phyloP scores from a whole-genome alignment of 352 stramenopile species.

The Globisporangium mamillatum region DNA sequence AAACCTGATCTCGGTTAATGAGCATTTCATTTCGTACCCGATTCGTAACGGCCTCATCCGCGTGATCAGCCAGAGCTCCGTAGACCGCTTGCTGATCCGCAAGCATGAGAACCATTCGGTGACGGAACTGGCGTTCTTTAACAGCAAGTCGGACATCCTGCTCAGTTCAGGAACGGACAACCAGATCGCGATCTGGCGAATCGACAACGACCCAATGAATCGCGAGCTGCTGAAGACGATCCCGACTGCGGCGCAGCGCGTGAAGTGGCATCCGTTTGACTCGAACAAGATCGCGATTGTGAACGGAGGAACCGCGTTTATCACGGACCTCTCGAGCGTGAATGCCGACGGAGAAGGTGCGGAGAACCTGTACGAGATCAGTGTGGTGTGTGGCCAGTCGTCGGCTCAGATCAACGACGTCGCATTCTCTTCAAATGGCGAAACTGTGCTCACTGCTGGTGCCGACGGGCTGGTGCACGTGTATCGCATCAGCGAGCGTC shows the following conservation, averaged over 20 bases:
- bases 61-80: constrained; percentile 79
- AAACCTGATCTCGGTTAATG: constrained; percentile 77
- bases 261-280: constrained; percentile 81
- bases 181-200: constrained; percentile 72
- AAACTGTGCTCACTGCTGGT: constrained; percentile 62
- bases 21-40: constrained; percentile 86
- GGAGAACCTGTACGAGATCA: constrained; percentile 65
- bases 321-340: constrained; percentile 57
- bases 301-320: constrained; percentile 59
- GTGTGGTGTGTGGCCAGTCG: constrained; percentile 67
- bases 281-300: constrained; percentile 73
- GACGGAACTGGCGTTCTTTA: constrained; percentile 78
- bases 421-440: constrained; percentile 58
- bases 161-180: constrained; percentile 68
- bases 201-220: constrained; percentile 65
- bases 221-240: constrained; percentile 66
- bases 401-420: constrained; percentile 75
- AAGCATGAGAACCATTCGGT: constrained; percentile 74
- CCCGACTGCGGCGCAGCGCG: constrained; percentile 52
- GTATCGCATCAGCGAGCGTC: constrained; percentile 53
- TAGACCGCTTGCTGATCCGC: constrained; percentile 65
- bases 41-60: constrained; percentile 83
- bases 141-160: constrained; percentile 62
- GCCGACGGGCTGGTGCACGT: constrained; percentile 81
- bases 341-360: constrained; percentile 31